Conservation (phyloP, 805 yeast genomes). For the Wickerhamiella hasegawae region DNA sequence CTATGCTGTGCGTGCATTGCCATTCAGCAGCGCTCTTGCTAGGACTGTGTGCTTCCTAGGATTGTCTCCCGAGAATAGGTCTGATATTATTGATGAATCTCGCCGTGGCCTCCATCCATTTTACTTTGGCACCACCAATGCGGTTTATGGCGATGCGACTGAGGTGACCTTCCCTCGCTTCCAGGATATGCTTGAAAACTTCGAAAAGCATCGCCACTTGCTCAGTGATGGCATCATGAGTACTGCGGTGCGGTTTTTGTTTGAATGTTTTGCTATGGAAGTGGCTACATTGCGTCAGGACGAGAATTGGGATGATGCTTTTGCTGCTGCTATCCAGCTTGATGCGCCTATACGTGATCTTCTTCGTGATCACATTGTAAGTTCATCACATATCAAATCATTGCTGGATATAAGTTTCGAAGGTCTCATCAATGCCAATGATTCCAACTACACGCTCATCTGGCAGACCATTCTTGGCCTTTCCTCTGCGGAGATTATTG, state of each 20-base stretch:
- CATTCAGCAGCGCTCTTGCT: conserved; percentile 52
- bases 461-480: conserved; percentile 1
- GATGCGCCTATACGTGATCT: not conserved
- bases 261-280: conserved; percentile 5
- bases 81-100: conserved; percentile 72
- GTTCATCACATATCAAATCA: too few species aligned
- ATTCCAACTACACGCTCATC: conserved; percentile 1
- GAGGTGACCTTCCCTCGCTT: conserved; percentile 41
- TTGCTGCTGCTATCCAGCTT: conserved; percentile 1
- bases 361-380: not conserved
- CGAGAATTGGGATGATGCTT: conserved; percentile 1
- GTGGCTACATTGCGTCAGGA: conserved; percentile 1
- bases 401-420: not conserved
- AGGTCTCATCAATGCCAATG: not conserved
- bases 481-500: not conserved
- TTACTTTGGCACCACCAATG: conserved; percentile 45
- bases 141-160: conserved; percentile 26
- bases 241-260: conserved; percentile 8
- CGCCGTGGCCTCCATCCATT: conserved; percentile 67
- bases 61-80: conserved; percentile 35
- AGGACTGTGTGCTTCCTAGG: conserved; percentile 56
- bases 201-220: conserved; percentile 2
- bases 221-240: conserved; percentile 1
- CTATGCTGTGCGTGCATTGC: conserved; percentile 44
- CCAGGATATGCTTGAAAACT: conserved; percentile 20